Evolutionary conservation across 257 asterid genomes (phyloP), one percentile per base, ranked within the genome.

Genomic region (Jasminum sambac): DNA sequence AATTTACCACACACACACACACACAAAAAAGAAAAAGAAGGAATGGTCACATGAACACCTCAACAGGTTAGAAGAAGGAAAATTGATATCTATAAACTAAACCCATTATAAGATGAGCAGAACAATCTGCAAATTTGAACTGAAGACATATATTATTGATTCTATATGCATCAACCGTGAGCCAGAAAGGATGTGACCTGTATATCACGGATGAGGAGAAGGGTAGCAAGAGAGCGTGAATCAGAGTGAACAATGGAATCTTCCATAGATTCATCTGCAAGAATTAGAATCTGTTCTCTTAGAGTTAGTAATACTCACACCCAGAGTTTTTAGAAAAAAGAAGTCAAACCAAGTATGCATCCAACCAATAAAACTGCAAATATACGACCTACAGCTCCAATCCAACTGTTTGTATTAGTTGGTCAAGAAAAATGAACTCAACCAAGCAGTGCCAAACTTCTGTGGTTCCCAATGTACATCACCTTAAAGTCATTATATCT

Each of bases 201-300:
- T 77, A 93, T 90, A 79, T 93, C 98, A 72, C 98, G 84, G 81
- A 93, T 93, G 74, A 93, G 98, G 65, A 93, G 97, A 79, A 90
- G 98, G 76, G 96, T 93, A 69, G 98, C 98, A 63, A 93, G 94
- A 46, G 98, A 93, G 66, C 97, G 88, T 21, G 98, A 93, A 83
- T 93, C 97, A 66, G 98, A 93, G 63, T 89, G 97, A 64, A 93
- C 97, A 65, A 90, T 83, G 38, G 98, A 93, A 80, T 93, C 98
- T 85, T 90, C 98, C 30, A 93, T 79, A 7, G 97, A 90, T 84
- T 90, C 98, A 72, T 93, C 98, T 90, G 98, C 97, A 80, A 93
- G 97, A 90, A 93, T 93, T 74, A 90, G 70, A 79, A 93, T 93
- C 98, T 93, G 88, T 79, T 78, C 77, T 73, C 85, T 79, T 76